A percentile compares a stretch with the other conserved stretches of the same genome.
Conservation (phyloP, 805 yeast genomes). For the Lachancea sp. region DNA sequence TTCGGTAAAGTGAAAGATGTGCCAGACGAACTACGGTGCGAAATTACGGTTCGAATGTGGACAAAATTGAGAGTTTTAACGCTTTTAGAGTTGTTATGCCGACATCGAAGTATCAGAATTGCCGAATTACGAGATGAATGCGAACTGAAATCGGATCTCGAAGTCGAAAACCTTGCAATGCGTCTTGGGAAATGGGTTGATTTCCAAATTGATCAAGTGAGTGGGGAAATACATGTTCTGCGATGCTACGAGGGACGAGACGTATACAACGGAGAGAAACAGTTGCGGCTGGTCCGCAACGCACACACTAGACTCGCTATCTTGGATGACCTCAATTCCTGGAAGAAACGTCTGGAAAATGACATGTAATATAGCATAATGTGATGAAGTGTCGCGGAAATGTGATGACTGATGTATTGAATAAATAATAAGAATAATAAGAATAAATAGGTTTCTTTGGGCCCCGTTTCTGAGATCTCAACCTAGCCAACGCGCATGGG, state of each 20-base stretch:
- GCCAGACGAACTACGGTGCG: not conserved
- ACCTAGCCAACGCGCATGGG: not conserved
- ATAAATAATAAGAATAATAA: constrained; percentile 1
- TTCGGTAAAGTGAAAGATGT: constrained; percentile 25
- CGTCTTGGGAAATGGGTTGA: constrained; percentile 12
- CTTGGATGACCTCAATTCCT: constrained; percentile 10
- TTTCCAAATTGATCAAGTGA: constrained; percentile 21
- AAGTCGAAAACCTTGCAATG: constrained; percentile 21
- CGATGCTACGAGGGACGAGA: constrained; percentile 23
- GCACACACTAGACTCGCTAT: constrained; percentile 7
- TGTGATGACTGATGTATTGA: too few species aligned
- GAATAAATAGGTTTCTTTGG: too few species aligned
- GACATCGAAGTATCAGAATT: constrained; percentile 15
- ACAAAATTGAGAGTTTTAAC: constrained; percentile 21
- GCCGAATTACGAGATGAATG: constrained; percentile 12
- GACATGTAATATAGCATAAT: constrained; percentile 9
- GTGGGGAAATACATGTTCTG: constrained; percentile 10
- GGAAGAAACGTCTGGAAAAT: constrained; percentile 16
- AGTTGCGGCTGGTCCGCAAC: constrained; percentile 7
- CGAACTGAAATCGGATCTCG: constrained; percentile 8
- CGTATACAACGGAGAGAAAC: constrained; percentile 19
- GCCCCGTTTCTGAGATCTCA: too few species aligned
- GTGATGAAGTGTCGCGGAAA: too few species aligned
- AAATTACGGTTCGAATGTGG: constrained; percentile 13
- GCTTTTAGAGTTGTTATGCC: constrained; percentile 19